Evolutionary conservation across 2,329 filamentous ascomycete species (phyloP), one percentile per base, ranked within the genome.

Genomic region (Tolypocladium cylindrosporum): DNA sequence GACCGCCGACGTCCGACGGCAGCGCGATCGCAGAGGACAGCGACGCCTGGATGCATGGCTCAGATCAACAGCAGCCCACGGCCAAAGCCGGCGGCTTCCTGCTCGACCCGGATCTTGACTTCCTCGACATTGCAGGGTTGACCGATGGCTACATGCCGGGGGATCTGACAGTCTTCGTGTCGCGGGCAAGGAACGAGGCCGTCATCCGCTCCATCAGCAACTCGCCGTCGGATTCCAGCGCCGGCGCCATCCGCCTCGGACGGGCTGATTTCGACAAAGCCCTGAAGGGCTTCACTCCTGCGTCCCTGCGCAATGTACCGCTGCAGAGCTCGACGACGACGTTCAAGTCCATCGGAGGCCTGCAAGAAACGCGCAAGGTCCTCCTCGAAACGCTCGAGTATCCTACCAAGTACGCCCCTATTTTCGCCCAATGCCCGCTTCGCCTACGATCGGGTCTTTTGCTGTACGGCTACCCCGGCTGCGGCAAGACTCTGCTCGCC

Each of bases 111-210:
- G 83, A 88, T 54, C 83, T 99, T 11, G 94, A 99, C 70, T 90
- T 97, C 59, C 83, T 97, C 10, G 93, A 97, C 62, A 81, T 99
- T 58, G 91, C 95, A 21, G 92, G 94, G 1, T 88, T 93, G 64
- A 97, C 93, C 0, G 94, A 99, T 68, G 94, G 94, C 1, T 99
- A 97, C 69, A 97, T 97, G 92, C 93, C 94, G 1, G 94, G 92
- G 4, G 94, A 99, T 71, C 79, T 99, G 42, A 86, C 88, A 19
- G 80, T 97, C 2, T 83, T 99, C 13, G 89, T 96, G 21, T 87
- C 90, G 13, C 84, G 94, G 59, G 93, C 94, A 42, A 85, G 92
- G 57, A 96, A 93, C 65, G 94, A 97, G 74, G 90, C 93, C 34
- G 82, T 99, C 19, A 96, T 97, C 64, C 88, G 93, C 11, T 87